Evolutionary conservation across 2,329 filamentous ascomycete species (phyloP).

Genomic region (Fusarium chaquense): DNA sequence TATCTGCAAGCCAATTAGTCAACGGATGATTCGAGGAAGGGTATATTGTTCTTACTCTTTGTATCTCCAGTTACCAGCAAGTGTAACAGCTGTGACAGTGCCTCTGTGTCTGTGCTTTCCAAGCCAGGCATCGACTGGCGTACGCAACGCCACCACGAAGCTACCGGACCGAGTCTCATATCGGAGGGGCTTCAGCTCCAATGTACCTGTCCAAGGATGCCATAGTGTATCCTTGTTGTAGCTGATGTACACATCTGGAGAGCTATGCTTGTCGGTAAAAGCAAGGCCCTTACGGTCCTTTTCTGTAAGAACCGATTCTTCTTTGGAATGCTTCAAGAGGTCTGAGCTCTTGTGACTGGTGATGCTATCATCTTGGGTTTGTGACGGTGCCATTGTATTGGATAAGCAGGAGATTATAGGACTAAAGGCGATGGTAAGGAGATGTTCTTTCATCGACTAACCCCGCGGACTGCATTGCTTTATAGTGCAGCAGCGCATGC

Average conservation of each 20-base stretch:
- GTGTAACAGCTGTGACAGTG: not conserved
- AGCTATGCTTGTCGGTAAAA: slow-evolving; percentile 13
- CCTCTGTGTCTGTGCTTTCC: slow-evolving; percentile 5
- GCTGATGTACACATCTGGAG: slow-evolving; percentile 8
- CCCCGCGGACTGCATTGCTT: not conserved
- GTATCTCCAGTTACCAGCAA: slow-evolving; percentile 10
- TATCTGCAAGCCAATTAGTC: not conserved
- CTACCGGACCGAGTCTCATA: slow-evolving; percentile 3
- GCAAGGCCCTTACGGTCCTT: slow-evolving; percentile 9
- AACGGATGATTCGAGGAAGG: fast-evolving
- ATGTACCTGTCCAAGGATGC: not conserved
- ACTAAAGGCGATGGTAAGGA: fast-evolving
- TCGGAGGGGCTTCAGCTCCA: not conserved
- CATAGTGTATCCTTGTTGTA: slow-evolving; percentile 5
- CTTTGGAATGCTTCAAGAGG: slow-evolving; percentile 1
- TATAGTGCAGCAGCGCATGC: not conserved
- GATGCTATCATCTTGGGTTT: not conserved
- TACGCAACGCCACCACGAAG: not conserved
- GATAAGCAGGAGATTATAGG: fast-evolving
- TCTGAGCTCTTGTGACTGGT: not conserved
- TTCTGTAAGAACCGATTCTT: not conserved
- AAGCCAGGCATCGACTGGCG: slow-evolving; percentile 2
- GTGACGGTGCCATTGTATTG: not conserved
- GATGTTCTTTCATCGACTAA: not conserved
- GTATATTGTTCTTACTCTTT: not conserved